Evolutionary conservation across 257 asterid genomes (phyloP), one percentile per base, ranked within the genome.

Genomic region (Capsicum rhomboideum): DNA sequence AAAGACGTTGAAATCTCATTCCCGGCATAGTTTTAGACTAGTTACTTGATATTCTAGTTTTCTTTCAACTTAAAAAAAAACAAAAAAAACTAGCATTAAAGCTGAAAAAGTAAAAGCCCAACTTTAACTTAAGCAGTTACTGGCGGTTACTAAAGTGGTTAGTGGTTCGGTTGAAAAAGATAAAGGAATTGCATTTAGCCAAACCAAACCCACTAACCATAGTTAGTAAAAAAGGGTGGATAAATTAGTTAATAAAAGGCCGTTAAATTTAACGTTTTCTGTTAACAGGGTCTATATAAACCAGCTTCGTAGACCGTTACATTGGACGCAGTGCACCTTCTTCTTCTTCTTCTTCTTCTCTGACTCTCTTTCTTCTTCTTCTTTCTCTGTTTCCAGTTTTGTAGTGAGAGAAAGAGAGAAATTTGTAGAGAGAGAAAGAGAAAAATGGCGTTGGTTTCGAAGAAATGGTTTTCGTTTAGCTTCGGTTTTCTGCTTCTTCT

Each of bases 281-380:
- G 84, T 55, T 82, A 84, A 74, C 83, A 53, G 83, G 75, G 85
- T 86, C 94, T 93, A 91, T 94, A 94, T 71, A 94, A 91, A 79
- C 46, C 0, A 26, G 26, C 2, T 29, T 77, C 84, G 68, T 86
- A 91, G 92, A 89, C 96, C 96, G 94, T 93, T 93, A 92, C 91
- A 86, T 89, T 84, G 92, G 91, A 86, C 85, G 80, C 77, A 82
- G 91, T 79, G 91, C 91, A 83, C 40, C 86, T 87, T 61, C 83
- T 44, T 79, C 80, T 74, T 20, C 81, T 84, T n/a, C n/a, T n/a
- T n/a, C 86, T 87, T 61, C 83, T 44, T 79, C 80, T 74, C 80
- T 87, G 78, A 34, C 83, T 55, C 82, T 21, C 86, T 46, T 59
- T 68, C 75, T 42, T 79, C 16, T 61, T 85, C 85, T 88, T 42